A percentile compares a stretch with the other conserved stretches of the same genome.
Evolutionary conservation across 208 protist species (phyloP).

Genomic region (Phytomonas sp.): DNA sequence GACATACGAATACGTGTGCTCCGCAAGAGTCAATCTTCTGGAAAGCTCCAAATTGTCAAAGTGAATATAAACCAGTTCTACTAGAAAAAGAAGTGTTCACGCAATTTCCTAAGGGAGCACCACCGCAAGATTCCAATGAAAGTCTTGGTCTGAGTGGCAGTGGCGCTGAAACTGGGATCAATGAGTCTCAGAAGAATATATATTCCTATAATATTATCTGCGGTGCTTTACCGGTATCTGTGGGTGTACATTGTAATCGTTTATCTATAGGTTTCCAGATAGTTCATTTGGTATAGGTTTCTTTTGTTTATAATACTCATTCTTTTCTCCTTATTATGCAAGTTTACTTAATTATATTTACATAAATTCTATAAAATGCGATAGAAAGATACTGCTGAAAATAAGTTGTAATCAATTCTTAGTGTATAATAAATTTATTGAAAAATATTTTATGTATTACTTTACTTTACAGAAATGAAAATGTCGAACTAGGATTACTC

Average conservation of each 20-base stretch:
- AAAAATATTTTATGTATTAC: neutral
- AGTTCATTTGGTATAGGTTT: conserved; percentile 1
- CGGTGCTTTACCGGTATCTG: neutral
- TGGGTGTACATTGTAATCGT: neutral
- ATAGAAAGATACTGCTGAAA: neutral
- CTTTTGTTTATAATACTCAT: neutral
- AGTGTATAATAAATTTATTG: neutral
- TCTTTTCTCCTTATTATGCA: neutral
- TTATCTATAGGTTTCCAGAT: neutral
- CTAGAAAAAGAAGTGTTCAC: neutral
- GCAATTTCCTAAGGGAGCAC: neutral
- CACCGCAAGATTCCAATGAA: neutral
- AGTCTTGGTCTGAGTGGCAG: neutral
- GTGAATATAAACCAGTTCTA: neutral
- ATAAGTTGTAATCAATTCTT: neutral
- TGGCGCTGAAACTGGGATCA: neutral
- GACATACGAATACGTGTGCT: neutral
- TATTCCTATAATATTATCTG: conserved; percentile 1
- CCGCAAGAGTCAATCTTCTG: neutral
- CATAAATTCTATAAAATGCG: neutral
- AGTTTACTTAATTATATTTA: neutral
- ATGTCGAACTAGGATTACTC: neutral
- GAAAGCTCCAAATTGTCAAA: neutral
- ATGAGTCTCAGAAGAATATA: neutral
- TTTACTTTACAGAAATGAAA: neutral